phyloP scores from a whole-genome alignment of 371 early-diverging fungal genomes.

The Mortierella sp. region DNA sequence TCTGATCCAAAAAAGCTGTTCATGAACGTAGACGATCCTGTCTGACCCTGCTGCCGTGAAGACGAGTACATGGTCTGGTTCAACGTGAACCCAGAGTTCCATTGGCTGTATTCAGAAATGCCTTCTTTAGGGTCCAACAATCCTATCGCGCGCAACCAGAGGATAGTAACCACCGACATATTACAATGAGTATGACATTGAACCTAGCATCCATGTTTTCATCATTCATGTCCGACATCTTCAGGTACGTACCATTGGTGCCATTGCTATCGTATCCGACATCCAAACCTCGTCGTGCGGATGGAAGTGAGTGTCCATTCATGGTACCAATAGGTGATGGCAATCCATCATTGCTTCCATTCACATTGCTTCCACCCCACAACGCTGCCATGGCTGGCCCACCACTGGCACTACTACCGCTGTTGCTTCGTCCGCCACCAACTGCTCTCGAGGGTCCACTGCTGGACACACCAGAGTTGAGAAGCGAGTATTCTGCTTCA shows the following conservation, averaged over 20 bases:
- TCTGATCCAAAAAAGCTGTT: slow-evolving; percentile 45
- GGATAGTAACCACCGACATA: too few species aligned
- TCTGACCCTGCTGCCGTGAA: slow-evolving; percentile 23
- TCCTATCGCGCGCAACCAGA: slow-evolving; percentile 4
- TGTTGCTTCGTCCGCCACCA: slow-evolving; percentile 37
- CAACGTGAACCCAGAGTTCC: slow-evolving; percentile 50
- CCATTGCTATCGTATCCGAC: slow-evolving; percentile 25
- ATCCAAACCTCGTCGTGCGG: slow-evolving; percentile 29
- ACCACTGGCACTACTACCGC: slow-evolving; percentile 11
- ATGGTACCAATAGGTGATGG: slow-evolving; percentile 50
- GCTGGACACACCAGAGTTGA: slow-evolving; percentile 22
- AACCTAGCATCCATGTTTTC: too few species aligned
- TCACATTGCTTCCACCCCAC: slow-evolving; percentile 18
- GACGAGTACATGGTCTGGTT: slow-evolving; percentile 37
- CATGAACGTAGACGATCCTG: slow-evolving; percentile 25
- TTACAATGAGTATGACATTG: too few species aligned
- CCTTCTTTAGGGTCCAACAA: slow-evolving; percentile 23
- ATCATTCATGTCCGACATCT: background rate
- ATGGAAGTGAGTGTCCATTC: slow-evolving; percentile 30
- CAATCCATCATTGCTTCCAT: slow-evolving; percentile 16
- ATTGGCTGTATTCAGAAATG: slow-evolving; percentile 49
- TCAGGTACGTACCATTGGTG: slow-evolving; percentile 20
- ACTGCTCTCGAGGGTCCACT: slow-evolving; percentile 23
- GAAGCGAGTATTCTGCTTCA: slow-evolving; percentile 34
- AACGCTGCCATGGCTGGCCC: slow-evolving; percentile 18